phyloP scores from a whole-genome alignment of 495 filamentous ascomycete genomes.

The Delitschia confertaspora region DNA sequence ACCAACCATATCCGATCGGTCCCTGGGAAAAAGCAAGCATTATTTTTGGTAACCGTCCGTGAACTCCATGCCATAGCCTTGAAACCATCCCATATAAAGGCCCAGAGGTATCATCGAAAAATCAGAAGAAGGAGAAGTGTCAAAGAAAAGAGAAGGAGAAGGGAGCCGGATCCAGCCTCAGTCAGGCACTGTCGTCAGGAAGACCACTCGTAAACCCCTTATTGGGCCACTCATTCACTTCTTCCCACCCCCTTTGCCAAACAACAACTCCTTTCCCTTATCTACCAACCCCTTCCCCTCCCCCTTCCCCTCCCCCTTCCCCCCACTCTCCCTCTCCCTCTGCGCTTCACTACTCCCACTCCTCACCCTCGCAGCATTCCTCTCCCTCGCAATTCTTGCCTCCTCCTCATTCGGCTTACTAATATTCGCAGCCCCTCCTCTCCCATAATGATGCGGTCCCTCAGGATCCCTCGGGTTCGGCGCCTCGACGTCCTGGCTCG shows the following conservation, averaged over 20 bases:
- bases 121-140: too few species aligned
- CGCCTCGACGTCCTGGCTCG: slow-evolving; percentile 68
- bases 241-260: slow-evolving; percentile 21
- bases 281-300: slow-evolving; percentile 25
- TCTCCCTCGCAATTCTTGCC: slow-evolving; percentile 35
- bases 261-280: slow-evolving; percentile 32
- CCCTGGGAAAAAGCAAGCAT: too few species aligned
- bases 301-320: slow-evolving; percentile 24
- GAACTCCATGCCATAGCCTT: too few species aligned
- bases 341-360: slow-evolving; percentile 16
- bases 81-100: too few species aligned
- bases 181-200: too few species aligned
- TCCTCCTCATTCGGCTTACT: slow-evolving; percentile 10
- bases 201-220: too few species aligned
- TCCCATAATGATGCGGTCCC: slow-evolving; percentile 35
- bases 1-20: too few species aligned
- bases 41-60: too few species aligned
- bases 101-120: too few species aligned
- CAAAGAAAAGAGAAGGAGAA: too few species aligned
- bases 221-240: slow-evolving; percentile 10
- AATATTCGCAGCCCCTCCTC: slow-evolving; percentile 35
- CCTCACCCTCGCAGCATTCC: neutral
- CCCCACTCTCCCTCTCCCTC: slow-evolving; percentile 26
- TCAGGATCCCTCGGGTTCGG: slow-evolving; percentile 40
- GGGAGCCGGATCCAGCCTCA: too few species aligned